Percentiles rank a stretch among this genome's conserved stretches.
These are phyloP conservation scores for Mycosarcoma mackinlayi DNA, from an alignment of 1,284 basidiomycete species.

Conservation along the genomic window DNA sequence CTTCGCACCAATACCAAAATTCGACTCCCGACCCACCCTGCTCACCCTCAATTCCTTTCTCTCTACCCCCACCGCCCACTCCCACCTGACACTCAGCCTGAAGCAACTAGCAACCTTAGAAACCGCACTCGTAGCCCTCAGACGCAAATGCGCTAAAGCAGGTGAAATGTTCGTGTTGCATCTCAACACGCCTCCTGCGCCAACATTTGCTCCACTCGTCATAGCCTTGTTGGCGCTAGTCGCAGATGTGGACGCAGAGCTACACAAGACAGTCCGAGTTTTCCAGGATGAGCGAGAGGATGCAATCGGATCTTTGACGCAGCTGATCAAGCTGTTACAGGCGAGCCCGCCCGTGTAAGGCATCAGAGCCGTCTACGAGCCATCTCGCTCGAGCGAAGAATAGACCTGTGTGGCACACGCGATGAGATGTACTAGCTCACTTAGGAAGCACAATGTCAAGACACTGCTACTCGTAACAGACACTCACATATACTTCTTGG, in stretches of 20 bases:
- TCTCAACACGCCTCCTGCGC: slow-evolving; percentile 41
- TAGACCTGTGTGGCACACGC: too few relatives aligned
- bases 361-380: too few relatives aligned
- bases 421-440: too few relatives aligned
- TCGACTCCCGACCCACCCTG: slow-evolving; percentile 1
- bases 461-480: too few relatives aligned
- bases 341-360: too few relatives aligned
- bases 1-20: slow-evolving; percentile 1
- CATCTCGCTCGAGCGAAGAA: too few relatives aligned
- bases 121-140: neutral
- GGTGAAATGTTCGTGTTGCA: slow-evolving; percentile 12
- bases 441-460: too few relatives aligned
- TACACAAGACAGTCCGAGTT: neutral
- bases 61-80: neutral
- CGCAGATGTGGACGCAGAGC: neutral
- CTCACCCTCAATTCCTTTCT: neutral
- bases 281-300: neutral
- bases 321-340: neutral
- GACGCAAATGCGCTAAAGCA: neutral
- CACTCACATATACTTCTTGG: too few relatives aligned
- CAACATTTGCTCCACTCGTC: slow-evolving; percentile 37
- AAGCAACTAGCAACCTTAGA: neutral
- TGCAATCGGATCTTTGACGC: neutral
- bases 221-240: slow-evolving; percentile 7
- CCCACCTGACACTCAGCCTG: neutral